These are phyloP conservation scores for Letharia lupina DNA, from an alignment of 495 filamentous ascomycete genomes.

Conservation along the genomic window DNA sequence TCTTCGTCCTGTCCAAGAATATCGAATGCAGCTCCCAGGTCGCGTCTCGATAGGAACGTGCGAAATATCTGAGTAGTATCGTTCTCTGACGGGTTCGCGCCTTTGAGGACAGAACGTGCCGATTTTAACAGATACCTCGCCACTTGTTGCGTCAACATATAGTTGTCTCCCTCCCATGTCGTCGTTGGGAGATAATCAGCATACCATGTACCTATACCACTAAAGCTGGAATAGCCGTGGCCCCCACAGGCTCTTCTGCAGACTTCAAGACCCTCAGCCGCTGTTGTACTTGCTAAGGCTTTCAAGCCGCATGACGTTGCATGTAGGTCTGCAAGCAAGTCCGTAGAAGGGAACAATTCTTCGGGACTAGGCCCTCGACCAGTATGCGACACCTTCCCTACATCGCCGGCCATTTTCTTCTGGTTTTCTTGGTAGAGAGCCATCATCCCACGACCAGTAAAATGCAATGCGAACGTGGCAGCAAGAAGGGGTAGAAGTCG, in stretches of 20 bases:
- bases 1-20: conserved; percentile 54
- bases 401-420: conserved; percentile 47
- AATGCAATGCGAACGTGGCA: conserved; percentile 66
- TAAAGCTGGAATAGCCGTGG: conserved; percentile 63
- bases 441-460: conserved; percentile 64
- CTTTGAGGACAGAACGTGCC: conserved; percentile 52
- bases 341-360: conserved; percentile 53
- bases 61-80: conserved; percentile 52
- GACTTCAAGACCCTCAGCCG: conserved; percentile 60
- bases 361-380: conserved; percentile 56
- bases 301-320: conserved; percentile 68
- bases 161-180: conserved; percentile 67
- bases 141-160: conserved; percentile 74
- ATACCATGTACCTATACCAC: conserved; percentile 60
- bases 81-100: conserved; percentile 42
- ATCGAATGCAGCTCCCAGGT: conserved; percentile 61
- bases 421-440: conserved; percentile 57
- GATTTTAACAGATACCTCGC: conserved; percentile 60
- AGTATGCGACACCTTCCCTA: conserved; percentile 32
- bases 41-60: conserved; percentile 49
- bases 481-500: conserved; percentile 61
- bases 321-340: conserved; percentile 63
- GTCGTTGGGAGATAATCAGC: conserved; percentile 61
- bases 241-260: conserved; percentile 66
- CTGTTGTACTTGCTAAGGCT: conserved; percentile 57